These are phyloP conservation scores for Rosa persica DNA, from an alignment of 306 rosid genomes.

Conservation along the genomic window DNA sequence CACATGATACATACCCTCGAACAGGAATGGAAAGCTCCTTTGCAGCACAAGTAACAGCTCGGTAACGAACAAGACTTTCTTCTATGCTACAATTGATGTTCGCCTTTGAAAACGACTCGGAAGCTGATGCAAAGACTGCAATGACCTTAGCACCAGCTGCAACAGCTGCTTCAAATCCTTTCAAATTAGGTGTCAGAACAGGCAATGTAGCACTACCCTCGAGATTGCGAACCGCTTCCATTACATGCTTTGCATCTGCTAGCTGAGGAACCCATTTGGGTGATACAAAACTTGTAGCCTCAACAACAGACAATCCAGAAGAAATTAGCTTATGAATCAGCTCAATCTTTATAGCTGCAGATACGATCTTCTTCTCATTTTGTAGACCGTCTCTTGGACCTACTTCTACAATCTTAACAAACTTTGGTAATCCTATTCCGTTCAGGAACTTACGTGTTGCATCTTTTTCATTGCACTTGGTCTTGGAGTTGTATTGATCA, in stretches of 20 bases:
- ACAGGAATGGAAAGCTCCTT: constrained; percentile 77
- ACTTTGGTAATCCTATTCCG: constrained; percentile 39
- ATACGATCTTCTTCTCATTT: constrained; percentile 77
- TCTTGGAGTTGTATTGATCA: constrained; percentile 37
- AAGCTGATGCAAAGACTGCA: constrained; percentile 89
- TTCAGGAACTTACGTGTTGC: constrained; percentile 49
- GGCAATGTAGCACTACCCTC: constrained; percentile 61
- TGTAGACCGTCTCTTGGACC: constrained; percentile 98
- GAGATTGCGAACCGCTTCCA: constrained; percentile 62
- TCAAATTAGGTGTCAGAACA: constrained; percentile 83
- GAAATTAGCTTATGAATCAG: constrained; percentile 73
- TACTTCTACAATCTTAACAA: constrained; percentile 91
- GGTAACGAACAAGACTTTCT: constrained; percentile 73
- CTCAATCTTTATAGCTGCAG: constrained; percentile 69
- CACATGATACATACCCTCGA: constrained; percentile 95
- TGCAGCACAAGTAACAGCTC: constrained; percentile 71
- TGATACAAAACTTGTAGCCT: constrained; percentile 96
- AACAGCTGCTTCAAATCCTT: constrained; percentile 84
- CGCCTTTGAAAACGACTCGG: constrained; percentile 85
- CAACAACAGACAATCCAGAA: constrained; percentile 75
- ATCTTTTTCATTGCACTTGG: constrained; percentile 26
- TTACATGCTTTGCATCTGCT: constrained; percentile 86
- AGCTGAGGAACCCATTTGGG: constrained; percentile 98
- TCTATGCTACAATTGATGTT: constrained; percentile 88
- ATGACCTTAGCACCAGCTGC: constrained; percentile 91